Conservation (phyloP, 225 moss, liverwort and hornwort genomes). For the Physcomitrium patens region DNA sequence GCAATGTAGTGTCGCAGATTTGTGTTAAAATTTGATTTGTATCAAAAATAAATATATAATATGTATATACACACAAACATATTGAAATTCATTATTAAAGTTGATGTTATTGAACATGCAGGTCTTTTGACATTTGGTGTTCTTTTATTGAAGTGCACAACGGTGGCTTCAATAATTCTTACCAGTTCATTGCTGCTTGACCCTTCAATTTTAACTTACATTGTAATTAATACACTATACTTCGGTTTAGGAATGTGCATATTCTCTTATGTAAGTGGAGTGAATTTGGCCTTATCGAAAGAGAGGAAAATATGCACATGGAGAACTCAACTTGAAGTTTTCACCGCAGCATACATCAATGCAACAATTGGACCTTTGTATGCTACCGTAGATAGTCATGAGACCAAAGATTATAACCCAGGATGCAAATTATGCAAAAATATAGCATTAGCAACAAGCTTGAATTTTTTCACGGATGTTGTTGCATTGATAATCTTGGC, state of each 20-base stretch:
- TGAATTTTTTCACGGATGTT: too few relatives aligned
- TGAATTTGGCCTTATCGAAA: not conserved
- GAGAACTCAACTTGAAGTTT: not conserved
- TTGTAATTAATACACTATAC: not conserved
- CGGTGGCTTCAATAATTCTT: not conserved
- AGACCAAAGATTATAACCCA: too few relatives aligned
- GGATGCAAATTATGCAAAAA: too few relatives aligned
- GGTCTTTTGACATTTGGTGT: too few relatives aligned
- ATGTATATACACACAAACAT: too few relatives aligned
- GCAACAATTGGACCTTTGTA: constrained; percentile 20
- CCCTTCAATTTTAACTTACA: not conserved
- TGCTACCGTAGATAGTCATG: not conserved
- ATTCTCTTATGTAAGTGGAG: constrained; percentile 8
- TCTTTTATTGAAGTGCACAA: too few relatives aligned
- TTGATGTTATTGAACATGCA: too few relatives aligned
- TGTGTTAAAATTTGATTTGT: too few relatives aligned
- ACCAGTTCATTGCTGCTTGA: not conserved
- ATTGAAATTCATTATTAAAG: too few relatives aligned
- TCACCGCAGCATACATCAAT: not conserved
- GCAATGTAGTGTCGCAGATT: not conserved
- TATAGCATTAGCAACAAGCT: too few relatives aligned
- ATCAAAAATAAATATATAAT: too few relatives aligned
- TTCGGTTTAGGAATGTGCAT: not conserved
- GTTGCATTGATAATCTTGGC: not conserved
- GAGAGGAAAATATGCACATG: not conserved